These are phyloP conservation scores for Arthroderma sp. DNA, from an alignment of 2,329 filamentous ascomycete genomes.

Conservation along the genomic window DNA sequence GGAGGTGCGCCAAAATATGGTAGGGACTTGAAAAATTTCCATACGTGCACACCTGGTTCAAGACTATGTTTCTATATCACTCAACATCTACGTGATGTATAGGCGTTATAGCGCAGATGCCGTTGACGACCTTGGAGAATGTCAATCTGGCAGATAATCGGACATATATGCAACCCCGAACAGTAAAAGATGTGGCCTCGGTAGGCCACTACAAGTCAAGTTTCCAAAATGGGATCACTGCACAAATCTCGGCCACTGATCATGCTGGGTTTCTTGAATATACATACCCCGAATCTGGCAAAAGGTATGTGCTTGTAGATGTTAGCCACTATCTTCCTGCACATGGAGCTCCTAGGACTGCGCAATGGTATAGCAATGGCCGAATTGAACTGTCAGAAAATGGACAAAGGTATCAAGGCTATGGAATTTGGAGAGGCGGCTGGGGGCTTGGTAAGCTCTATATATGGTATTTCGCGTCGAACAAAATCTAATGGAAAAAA, in stretches of 20 bases:
- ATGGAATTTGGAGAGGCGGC: conserved; percentile 35
- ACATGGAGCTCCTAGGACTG: conserved; percentile 23
- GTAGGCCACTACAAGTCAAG: conserved; percentile 53
- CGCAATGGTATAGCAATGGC: conserved; percentile 32
- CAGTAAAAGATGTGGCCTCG: conserved; percentile 42
- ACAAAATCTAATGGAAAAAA: conserved; percentile 16
- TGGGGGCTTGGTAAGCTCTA: conserved; percentile 28
- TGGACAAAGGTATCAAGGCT: conserved; percentile 32
- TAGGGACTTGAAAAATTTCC: no score
- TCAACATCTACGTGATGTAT: no score
- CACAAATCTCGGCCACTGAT: conserved; percentile 53
- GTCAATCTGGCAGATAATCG: conserved; percentile 31
- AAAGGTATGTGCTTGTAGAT: conserved; percentile 50
- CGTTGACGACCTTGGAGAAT: conserved; percentile 24
- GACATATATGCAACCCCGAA: conserved; percentile 44
- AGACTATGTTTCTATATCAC: no score
- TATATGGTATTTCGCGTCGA: not conserved
- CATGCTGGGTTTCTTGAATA: conserved; percentile 52
- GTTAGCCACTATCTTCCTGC: conserved; percentile 24
- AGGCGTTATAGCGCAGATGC: conserved; percentile 19
- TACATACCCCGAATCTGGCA: conserved; percentile 40
- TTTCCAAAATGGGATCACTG: conserved; percentile 43
- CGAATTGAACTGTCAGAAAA: conserved; percentile 26
- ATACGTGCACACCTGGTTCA: no score
- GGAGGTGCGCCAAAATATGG: conserved; percentile 32